A percentile compares a stretch with the other conserved stretches of the same genome.
Evolutionary conservation across 495 filamentous ascomycete species (phyloP).

Genomic region (Penicillium longicatenatum): DNA sequence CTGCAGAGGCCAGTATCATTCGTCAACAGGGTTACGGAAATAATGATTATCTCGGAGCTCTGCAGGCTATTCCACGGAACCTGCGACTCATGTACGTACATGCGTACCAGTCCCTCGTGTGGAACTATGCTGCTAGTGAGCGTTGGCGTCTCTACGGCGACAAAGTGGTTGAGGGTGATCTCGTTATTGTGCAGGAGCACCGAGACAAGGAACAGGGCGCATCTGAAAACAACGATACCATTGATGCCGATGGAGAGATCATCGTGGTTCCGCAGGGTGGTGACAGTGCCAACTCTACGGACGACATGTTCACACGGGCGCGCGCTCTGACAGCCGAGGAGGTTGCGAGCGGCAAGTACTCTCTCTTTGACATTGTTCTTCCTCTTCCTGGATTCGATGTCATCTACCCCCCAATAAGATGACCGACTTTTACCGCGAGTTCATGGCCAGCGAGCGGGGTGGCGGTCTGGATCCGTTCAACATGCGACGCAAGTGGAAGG

Average conservation of each 20-base stretch:
- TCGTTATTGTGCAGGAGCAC: constrained; percentile 69
- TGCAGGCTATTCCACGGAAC: constrained; percentile 73
- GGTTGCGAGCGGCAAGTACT: constrained; percentile 74
- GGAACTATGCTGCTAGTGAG: constrained; percentile 80
- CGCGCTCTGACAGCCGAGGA: constrained; percentile 74
- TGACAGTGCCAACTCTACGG: constrained; percentile 54
- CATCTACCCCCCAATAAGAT: constrained; percentile 84
- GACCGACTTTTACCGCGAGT: constrained; percentile 73
- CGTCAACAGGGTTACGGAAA: constrained; percentile 59
- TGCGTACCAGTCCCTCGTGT: constrained; percentile 91
- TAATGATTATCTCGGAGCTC: constrained; percentile 74
- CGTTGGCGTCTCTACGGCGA: constrained; percentile 73
- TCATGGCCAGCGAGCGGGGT: constrained; percentile 79
- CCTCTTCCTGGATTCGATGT: constrained; percentile 92
- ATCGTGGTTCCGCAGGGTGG: constrained; percentile 60
- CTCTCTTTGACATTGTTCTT: constrained; percentile 88
- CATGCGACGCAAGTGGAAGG: constrained; percentile 84
- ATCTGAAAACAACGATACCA: constrained; percentile 26
- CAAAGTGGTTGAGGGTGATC: constrained; percentile 79
- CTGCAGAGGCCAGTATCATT: constrained; percentile 76
- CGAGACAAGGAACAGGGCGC: constrained; percentile 39
- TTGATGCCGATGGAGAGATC: constrained; percentile 72
- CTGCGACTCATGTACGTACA: constrained; percentile 93
- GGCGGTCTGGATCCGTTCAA: constrained; percentile 78
- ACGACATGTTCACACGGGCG: constrained; percentile 71